Evolutionary conservation across 345 rosid genomes (phyloP), one percentile per base, ranked within the genome.

Genomic region (Acer saccharum): DNA sequence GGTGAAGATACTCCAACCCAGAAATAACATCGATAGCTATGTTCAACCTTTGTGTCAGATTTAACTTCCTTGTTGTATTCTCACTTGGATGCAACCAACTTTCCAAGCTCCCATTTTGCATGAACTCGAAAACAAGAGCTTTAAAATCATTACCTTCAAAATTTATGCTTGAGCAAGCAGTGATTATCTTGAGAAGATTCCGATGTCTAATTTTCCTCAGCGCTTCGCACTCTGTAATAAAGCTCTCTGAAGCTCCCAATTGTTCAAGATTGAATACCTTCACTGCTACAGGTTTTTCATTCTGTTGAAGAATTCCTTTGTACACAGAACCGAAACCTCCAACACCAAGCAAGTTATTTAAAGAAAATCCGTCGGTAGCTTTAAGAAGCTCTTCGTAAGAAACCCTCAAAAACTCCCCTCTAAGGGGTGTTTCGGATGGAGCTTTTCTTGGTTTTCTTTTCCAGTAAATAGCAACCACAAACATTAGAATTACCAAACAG

Each of bases 271-370:
- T 77, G 11, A 74, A 27, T 8, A 79, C 78, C 71, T 82, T 84
- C 4, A 84, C 80, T 0, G 81, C 81, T 13, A 84, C 48, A 11
- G 52, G 29, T n/a, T 23, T 23, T 18, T 17, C 7, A 2, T 7
- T 10, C n/a, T 52, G 65, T 20, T 32, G 14, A 27, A 78, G 64
- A 21, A 74, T 8, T 39, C 83, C 83, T 67, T 71, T 84, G 52
- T 77, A 82, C 1, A 84, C 83, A 7, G 55, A 77, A 11, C 82
- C 71, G 68, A 79, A 82, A 69, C 78, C 73, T 1, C 88, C 84
- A 0, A 9, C 21, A 3, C 79, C 86, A 17, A 82, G 39, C 11
- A 80, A 43, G 66, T 82, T 80, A 6, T 69, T 29, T 18, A 63
- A 7, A 41, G 84, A 74, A 25, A 85, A 85, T 2, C 74, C 80